Evolutionary conservation across 164 flowering plant species (phyloP).

Genomic region (Cinnamomum micranthum): DNA sequence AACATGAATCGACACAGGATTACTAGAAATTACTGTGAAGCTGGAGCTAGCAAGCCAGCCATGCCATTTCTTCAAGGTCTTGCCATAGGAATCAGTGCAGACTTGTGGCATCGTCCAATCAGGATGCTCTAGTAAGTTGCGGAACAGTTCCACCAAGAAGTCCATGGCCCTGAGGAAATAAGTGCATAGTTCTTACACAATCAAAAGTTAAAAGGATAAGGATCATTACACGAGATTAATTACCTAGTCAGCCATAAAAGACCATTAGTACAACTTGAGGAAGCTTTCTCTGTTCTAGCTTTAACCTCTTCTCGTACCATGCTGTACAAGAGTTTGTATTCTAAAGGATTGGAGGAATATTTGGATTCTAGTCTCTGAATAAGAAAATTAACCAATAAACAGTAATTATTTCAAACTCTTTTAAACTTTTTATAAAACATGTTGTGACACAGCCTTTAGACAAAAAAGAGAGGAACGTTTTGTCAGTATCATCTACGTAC

Average conservation of each 20-base stretch:
- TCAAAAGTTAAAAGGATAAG: not conserved
- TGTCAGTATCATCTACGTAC: too few species aligned
- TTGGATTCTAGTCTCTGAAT: conserved; percentile 83
- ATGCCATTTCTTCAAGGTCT: conserved; percentile 92
- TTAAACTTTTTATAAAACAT: too few species aligned
- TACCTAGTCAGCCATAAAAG: conserved; percentile 98
- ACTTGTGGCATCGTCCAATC: conserved; percentile 75
- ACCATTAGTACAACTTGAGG: conserved; percentile 95
- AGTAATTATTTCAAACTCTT: not conserved
- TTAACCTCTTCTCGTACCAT: conserved; percentile 69
- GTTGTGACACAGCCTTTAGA: not conserved
- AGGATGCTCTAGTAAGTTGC: conserved; percentile 44
- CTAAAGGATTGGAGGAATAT: conserved; percentile 51
- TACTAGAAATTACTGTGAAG: conserved; percentile 27
- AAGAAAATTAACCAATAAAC: not conserved
- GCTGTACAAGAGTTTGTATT: conserved; percentile 57
- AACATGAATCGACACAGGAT: conserved; percentile 1
- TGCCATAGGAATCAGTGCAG: conserved; percentile 67
- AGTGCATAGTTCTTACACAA: not conserved
- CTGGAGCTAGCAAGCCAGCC: conserved; percentile 66
- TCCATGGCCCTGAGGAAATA: conserved; percentile 56
- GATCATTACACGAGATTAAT: not conserved
- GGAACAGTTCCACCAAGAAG: conserved; percentile 61
- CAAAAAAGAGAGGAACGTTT: not conserved
- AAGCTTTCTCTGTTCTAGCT: conserved; percentile 71